phyloP scores from a whole-genome alignment of 2,329 filamentous ascomycete species.

The Aspergillus sojae region DNA sequence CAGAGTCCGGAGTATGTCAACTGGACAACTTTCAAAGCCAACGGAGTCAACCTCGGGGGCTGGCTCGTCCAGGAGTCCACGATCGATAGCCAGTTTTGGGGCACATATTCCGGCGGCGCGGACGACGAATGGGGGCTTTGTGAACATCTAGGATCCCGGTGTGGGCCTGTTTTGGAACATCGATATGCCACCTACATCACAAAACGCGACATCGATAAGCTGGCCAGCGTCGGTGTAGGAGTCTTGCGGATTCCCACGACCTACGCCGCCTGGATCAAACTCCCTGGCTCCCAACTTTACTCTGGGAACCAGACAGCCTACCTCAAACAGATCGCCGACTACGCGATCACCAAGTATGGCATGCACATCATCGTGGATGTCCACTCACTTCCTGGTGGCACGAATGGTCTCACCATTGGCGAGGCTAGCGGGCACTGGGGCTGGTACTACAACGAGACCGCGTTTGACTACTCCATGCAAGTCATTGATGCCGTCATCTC shows the following conservation, averaged over 20 bases:
- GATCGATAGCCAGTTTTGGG: conserved; percentile 28
- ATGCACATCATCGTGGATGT: conserved; percentile 33
- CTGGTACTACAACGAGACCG: conserved; percentile 30
- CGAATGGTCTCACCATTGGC: conserved; percentile 29
- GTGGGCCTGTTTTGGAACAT: conserved; percentile 18
- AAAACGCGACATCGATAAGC: conserved; percentile 15
- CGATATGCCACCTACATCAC: conserved; percentile 24
- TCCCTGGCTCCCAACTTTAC: conserved; percentile 30
- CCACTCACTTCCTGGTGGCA: conserved; percentile 30
- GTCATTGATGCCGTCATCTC: conserved; percentile 23
- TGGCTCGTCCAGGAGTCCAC: conserved; percentile 31
- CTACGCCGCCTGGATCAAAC: conserved; percentile 24
- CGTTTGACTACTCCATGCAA: conserved; percentile 24
- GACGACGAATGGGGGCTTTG: conserved; percentile 30
- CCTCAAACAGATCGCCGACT: conserved; percentile 23
- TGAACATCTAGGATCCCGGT: conserved; percentile 14
- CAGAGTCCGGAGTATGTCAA: conserved; percentile 18
- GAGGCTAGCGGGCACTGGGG: conserved; percentile 27
- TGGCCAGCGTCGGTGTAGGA: conserved; percentile 14
- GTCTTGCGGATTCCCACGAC: conserved; percentile 22
- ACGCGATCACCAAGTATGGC: conserved; percentile 25
- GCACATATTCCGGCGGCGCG: conserved; percentile 21
- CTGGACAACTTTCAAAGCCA: conserved; percentile 22
- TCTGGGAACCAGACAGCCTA: conserved; percentile 25
- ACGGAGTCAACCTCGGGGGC: conserved; percentile 22